These are phyloP conservation scores for Elongisporangium anandrum DNA, from an alignment of 352 stramenopile genomes.

Conservation along the genomic window DNA sequence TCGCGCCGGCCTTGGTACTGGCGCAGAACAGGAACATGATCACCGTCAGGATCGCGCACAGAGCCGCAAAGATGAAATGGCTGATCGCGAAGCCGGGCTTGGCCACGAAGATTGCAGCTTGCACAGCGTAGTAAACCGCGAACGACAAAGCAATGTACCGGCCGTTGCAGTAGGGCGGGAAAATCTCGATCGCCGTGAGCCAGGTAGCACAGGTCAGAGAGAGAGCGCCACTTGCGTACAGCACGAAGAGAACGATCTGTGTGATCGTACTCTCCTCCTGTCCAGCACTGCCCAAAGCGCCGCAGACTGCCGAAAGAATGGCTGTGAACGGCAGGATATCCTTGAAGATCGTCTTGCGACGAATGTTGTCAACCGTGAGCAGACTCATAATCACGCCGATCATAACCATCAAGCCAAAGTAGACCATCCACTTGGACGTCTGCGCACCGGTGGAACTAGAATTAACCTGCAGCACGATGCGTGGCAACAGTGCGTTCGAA, in stretches of 20 bases:
- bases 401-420: constrained; percentile 76
- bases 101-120: constrained; percentile 57
- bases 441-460: constrained; percentile 34
- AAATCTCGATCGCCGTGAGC: constrained; percentile 82
- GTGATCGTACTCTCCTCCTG: constrained; percentile 41
- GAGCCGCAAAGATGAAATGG: constrained; percentile 69
- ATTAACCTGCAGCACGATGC: constrained; percentile 52
- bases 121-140: constrained; percentile 65
- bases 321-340: constrained; percentile 74
- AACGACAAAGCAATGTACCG: constrained; percentile 76
- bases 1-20: constrained; percentile 77
- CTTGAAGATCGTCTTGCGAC: constrained; percentile 88
- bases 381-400: constrained; percentile 60
- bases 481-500: constrained; percentile 62
- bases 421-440: constrained; percentile 76
- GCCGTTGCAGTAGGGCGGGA: constrained; percentile 70
- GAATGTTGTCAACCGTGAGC: constrained; percentile 77
- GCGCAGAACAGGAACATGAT: constrained; percentile 76
- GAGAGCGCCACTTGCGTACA: constrained; percentile 60
- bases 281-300: constrained; percentile 44
- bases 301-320: constrained; percentile 50
- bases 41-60: constrained; percentile 67
- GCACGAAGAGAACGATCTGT: constrained; percentile 70
- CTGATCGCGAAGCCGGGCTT: constrained; percentile 68
- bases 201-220: constrained; percentile 77